These are phyloP conservation scores for Ustilago shanxiensis DNA, from an alignment of 1,284 basidiomycete genomes.

Conservation along the genomic window DNA sequence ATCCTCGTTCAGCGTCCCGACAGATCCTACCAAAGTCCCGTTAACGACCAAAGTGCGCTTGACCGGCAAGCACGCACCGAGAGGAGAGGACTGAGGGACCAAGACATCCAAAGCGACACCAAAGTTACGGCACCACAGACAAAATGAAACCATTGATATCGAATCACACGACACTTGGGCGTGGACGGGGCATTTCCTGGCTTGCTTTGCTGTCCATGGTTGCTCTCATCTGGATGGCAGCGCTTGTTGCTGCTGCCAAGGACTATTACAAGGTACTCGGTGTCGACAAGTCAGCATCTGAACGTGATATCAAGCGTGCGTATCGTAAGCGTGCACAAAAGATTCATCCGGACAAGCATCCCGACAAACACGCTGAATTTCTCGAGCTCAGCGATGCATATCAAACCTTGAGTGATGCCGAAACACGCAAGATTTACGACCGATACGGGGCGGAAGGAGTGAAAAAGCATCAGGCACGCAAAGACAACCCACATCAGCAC, in stretches of 20 bases:
- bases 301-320: slow-evolving; percentile 67
- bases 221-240: slow-evolving; percentile 28
- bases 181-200: slow-evolving; percentile 16
- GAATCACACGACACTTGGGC: not conserved
- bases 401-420: slow-evolving; percentile 63
- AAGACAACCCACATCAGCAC: slow-evolving; percentile 51
- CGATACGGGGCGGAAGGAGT: slow-evolving; percentile 65
- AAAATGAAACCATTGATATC: slow-evolving; percentile 48
- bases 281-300: slow-evolving; percentile 58
- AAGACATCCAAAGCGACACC: not conserved
- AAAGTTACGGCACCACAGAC: not conserved
- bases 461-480: slow-evolving; percentile 63
- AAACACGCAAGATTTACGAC: slow-evolving; percentile 67
- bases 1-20: not conserved
- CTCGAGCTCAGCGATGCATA: slow-evolving; percentile 72
- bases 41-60: not conserved
- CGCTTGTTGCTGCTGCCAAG: slow-evolving; percentile 50
- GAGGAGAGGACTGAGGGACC: not conserved
- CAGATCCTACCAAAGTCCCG: not conserved
- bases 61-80: not conserved
- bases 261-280: slow-evolving; percentile 68
- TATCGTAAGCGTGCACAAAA: slow-evolving; percentile 67
- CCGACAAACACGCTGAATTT: slow-evolving; percentile 67
- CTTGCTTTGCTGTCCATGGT: slow-evolving; percentile 23
- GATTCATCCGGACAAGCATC: slow-evolving; percentile 69